Conservation (phyloP, 2,329 filamentous ascomycete species). For the Cladosporium sp. region DNA sequence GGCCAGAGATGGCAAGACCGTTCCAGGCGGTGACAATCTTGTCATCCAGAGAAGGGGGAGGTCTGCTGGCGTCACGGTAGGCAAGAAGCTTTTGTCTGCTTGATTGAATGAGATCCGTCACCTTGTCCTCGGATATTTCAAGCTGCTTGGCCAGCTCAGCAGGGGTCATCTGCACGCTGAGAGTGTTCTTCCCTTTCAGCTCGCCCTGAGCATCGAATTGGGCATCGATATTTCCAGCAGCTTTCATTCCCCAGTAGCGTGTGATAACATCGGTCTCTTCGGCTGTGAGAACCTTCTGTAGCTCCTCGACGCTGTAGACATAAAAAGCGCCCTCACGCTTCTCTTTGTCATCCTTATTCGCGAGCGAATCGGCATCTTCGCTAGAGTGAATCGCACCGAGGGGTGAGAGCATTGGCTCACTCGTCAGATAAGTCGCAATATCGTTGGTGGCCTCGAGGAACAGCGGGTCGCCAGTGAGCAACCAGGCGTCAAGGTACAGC, state of each 20-base stretch:
- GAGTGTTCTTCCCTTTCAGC: slow-evolving; percentile 89
- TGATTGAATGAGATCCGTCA: slow-evolving; percentile 64
- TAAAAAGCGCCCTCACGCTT: slow-evolving; percentile 93
- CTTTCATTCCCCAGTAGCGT: slow-evolving; percentile 78
- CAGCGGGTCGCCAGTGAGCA: slow-evolving; percentile 66
- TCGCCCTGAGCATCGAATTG: slow-evolving; percentile 89
- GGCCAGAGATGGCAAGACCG: slow-evolving; percentile 77
- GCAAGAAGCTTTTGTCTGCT: slow-evolving; percentile 69
- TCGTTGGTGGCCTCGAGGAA: slow-evolving; percentile 78
- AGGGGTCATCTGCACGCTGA: slow-evolving; percentile 68
- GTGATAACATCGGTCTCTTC: slow-evolving; percentile 73
- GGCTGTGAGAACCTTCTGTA: slow-evolving; percentile 71
- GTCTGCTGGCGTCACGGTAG: slow-evolving; percentile 72
- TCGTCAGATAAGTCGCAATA: slow-evolving; percentile 82
- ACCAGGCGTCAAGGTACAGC: slow-evolving; percentile 84
- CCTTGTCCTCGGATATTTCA: slow-evolving; percentile 67
- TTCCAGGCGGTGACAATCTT: slow-evolving; percentile 90
- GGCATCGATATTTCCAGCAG: slow-evolving; percentile 81
- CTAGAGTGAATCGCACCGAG: slow-evolving; percentile 81
- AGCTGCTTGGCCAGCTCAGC: slow-evolving; percentile 73
- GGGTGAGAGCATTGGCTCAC: slow-evolving; percentile 63
- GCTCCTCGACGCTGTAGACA: slow-evolving; percentile 86
- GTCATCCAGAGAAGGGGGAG: slow-evolving; percentile 76
- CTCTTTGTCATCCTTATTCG: slow-evolving; percentile 71
- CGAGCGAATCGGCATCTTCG: slow-evolving; percentile 85